Percentiles rank a stretch among this genome's conserved stretches.
Evolutionary conservation across 2,329 filamentous ascomycete species (phyloP).

Genomic region (Pestalotiopsis sp.): DNA sequence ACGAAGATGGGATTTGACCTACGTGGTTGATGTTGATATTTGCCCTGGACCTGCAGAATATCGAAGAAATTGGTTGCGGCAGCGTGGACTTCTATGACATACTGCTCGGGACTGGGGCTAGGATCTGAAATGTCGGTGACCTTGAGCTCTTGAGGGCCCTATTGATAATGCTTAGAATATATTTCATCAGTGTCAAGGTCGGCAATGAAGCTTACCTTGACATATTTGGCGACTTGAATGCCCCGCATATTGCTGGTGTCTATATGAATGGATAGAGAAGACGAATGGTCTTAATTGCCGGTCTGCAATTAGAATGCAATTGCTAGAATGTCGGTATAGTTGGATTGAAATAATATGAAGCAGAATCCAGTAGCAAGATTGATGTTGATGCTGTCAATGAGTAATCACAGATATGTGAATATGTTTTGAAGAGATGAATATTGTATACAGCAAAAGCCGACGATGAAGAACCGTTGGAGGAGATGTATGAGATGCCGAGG

Average conservation of each 20-base stretch:
- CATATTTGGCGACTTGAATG: constrained; percentile 73
- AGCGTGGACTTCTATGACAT: constrained; percentile 84
- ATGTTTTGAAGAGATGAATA: constrained; percentile 17
- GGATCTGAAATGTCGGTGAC: constrained; percentile 78
- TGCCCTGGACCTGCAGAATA: constrained; percentile 89
- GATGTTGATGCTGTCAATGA: not conserved
- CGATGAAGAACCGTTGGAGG: not conserved
- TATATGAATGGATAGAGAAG: not conserved
- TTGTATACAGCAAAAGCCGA: constrained; percentile 11
- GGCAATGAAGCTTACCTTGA: constrained; percentile 56
- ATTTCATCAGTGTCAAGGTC: not conserved
- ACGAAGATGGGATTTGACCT: constrained; percentile 20
- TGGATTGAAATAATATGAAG: not conserved
- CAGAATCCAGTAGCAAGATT: not conserved
- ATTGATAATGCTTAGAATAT: not conserved
- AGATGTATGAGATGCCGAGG: constrained; percentile 9
- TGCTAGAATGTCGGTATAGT: no score
- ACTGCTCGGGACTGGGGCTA: constrained; percentile 70
- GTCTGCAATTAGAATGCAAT: no score
- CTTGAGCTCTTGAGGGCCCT: constrained; percentile 79
- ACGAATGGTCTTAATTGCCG: not conserved
- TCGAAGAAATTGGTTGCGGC: constrained; percentile 97
- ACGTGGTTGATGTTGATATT: constrained; percentile 90
- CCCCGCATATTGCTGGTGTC: constrained; percentile 63
- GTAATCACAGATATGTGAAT: not conserved